These are phyloP conservation scores for Pythium graminicola DNA, from an alignment of 352 stramenopile species.

Conservation along the genomic window DNA sequence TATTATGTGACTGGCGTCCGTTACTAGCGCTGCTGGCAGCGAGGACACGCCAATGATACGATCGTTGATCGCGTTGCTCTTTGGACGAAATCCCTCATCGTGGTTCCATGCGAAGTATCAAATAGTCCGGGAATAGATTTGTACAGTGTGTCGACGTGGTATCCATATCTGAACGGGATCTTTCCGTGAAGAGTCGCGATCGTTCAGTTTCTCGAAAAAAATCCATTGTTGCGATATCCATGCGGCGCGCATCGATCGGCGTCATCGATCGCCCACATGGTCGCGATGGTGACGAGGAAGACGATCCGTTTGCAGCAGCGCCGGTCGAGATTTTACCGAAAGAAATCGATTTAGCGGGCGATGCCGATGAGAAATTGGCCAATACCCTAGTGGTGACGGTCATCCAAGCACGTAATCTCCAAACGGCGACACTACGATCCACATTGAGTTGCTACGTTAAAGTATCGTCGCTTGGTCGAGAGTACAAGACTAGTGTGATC, in stretches of 20 bases:
- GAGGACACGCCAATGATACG: too few species aligned
- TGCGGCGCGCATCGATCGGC: constrained; percentile 13
- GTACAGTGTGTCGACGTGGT: too few species aligned
- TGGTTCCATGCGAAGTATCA: too few species aligned
- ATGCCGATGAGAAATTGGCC: constrained; percentile 47
- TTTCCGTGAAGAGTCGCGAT: too few species aligned
- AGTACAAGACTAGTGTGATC: constrained; percentile 70
- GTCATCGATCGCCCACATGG: background rate
- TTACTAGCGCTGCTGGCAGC: too few species aligned
- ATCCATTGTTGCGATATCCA: too few species aligned
- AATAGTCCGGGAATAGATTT: too few species aligned
- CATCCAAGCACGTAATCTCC: constrained; percentile 50
- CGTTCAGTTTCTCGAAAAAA: too few species aligned
- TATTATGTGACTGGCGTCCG: too few species aligned
- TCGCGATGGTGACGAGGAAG: background rate
- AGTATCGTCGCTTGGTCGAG: constrained; percentile 47
- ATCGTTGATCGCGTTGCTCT: too few species aligned
- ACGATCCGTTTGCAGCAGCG: constrained; percentile 19
- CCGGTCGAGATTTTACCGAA: constrained; percentile 56
- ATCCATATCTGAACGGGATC: too few species aligned
- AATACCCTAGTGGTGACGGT: constrained; percentile 74
- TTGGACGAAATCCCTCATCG: too few species aligned
- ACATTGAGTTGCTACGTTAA: constrained; percentile 74
- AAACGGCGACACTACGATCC: constrained; percentile 37
- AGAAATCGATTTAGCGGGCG: constrained; percentile 44